Conservation (phyloP, 108 stramenopile species). For the Fragilariopsis cylindrus region DNA sequence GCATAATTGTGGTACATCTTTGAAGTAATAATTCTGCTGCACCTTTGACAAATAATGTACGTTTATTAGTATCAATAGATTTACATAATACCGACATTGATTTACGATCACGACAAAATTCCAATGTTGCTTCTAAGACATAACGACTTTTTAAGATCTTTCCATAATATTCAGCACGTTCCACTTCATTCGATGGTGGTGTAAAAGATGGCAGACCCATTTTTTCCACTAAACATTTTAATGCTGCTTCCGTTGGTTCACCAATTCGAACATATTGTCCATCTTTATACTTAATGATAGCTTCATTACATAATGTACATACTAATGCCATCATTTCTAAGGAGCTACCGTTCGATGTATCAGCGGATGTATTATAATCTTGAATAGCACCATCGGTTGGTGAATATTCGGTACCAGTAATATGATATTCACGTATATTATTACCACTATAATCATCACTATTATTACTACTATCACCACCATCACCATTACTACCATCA, state of each 20-base stretch:
- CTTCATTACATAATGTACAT: conserved; percentile 17
- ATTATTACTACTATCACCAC: conserved; percentile 54
- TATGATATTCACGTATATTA: conserved; percentile 44
- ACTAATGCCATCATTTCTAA: conserved; percentile 22
- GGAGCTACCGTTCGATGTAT: background rate
- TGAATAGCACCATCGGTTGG: conserved; percentile 1
- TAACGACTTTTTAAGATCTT: background rate
- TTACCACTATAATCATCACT: conserved; percentile 48
- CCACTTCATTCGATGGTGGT: background rate
- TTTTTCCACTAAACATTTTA: conserved; percentile 89
- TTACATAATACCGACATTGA: conserved; percentile 74
- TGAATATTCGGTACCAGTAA: conserved; percentile 10
- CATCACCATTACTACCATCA: conserved; percentile 65
- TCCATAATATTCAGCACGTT: conserved; percentile 8
- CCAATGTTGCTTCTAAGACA: conserved; percentile 72
- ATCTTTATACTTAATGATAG: background rate
- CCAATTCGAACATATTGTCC: conserved; percentile 54
- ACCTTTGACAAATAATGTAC: conserved; percentile 2
- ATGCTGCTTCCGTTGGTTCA: conserved; percentile 95
- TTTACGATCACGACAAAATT: conserved; percentile 86
- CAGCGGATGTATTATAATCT: background rate
- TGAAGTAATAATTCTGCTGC: background rate
- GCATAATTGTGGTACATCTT: conserved; percentile 8
- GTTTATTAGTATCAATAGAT: background rate
- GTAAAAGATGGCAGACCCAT: conserved; percentile 36